Evolutionary conservation across 805 yeast species (phyloP), one percentile per base, ranked within the genome.

Genomic region (Suhomyces tanzawaensis): DNA sequence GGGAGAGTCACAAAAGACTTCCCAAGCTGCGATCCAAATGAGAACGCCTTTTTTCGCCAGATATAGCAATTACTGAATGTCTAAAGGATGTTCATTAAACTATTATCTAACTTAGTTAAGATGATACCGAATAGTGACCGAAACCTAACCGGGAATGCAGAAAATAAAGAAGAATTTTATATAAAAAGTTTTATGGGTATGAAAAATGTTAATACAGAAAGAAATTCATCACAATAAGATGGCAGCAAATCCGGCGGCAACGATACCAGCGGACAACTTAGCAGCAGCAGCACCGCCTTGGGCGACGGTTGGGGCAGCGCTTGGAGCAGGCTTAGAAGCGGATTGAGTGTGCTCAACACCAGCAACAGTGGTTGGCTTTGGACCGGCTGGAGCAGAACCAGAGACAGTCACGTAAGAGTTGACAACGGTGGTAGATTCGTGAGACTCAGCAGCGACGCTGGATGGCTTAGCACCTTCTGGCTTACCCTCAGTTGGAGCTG

Each of bases 281-380:
- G 34, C 17, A 8, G 41, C 33, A n/a, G 36, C 29, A 21, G 44
- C 43, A 40, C 29, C 46, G 17, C 37, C 41, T 18, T 25, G 36
- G 14, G n/a, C 17, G n/a, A 19, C 36, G 13, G 19, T 6, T 7
- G 22, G 34, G 17, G 18, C 25, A 19, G 29, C 36, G 23, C 23
- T 12, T 18, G 23, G 25, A 14, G 33, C 25, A 30, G 16, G 12
- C 7, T 22, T n/a, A 14, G 33, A 30, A 12, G 25, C 14, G 14
- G n/a, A 8, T 14, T 19, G 26, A 12, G 12, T n/a, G 28, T 7
- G 18, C 19, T 25, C 18, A 14, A 15, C 17, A 22, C 18, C 7
- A 28, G 34, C 18, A 11, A 16, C 28, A 1, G 27, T 12, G 8
- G 34, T 9, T 19, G 17, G 23, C 7, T 7, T 9, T 21, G 23